phyloP scores from a whole-genome alignment of 495 filamentous ascomycete species.

The Hypomontagnella monticulosa region DNA sequence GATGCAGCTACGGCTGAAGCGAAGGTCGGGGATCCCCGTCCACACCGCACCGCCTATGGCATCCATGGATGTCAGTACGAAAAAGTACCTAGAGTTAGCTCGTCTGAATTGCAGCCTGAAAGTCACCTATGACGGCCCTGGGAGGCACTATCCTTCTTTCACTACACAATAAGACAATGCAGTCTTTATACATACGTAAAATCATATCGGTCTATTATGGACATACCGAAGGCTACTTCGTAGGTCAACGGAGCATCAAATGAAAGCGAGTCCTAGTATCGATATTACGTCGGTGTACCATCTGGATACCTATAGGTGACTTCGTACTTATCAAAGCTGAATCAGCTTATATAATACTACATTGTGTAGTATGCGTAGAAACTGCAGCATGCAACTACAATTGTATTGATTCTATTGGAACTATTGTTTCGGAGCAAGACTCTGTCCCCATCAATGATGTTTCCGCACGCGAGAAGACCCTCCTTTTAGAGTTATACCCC shows the following conservation, averaged over 20 bases:
- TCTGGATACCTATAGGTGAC: no score
- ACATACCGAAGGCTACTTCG: no score
- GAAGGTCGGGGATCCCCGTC: slow-evolving; percentile 38
- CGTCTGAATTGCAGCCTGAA: slow-evolving; percentile 21
- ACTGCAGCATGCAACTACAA: no score
- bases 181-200: no score
- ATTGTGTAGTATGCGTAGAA: no score
- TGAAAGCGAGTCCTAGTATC: no score
- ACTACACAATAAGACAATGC: slow-evolving; percentile 4
- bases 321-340: no score
- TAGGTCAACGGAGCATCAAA: no score
- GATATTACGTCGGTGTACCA: no score
- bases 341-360: no score
- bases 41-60: slow-evolving; percentile 1
- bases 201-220: no score
- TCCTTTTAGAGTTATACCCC: slow-evolving; percentile 31
- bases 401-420: neutral
- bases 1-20: slow-evolving; percentile 28
- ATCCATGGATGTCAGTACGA: neutral
- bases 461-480: slow-evolving; percentile 19
- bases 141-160: neutral
- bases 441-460: no score
- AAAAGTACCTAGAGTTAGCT: slow-evolving; percentile 1
- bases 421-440: slow-evolving; percentile 10
- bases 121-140: slow-evolving; percentile 20